phyloP scores from a whole-genome alignment of 768 basidiomycete species.

The Chalciporus chontae region DNA sequence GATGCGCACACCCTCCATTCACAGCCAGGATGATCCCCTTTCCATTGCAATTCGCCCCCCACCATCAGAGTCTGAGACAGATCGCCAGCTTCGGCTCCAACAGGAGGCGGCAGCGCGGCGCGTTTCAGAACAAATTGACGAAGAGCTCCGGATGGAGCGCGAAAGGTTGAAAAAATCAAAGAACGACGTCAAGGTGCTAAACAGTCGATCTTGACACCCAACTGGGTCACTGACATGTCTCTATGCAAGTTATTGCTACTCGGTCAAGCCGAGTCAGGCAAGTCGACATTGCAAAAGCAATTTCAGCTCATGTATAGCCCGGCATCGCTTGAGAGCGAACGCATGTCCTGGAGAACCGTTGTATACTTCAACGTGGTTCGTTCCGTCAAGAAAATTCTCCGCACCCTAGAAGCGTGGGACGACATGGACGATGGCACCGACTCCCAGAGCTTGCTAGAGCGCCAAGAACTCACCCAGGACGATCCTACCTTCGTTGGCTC shows the following conservation, averaged over 20 bases:
- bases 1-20: constrained; percentile 69
- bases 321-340: constrained; percentile 63
- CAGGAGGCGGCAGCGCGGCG: constrained; percentile 72
- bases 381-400: constrained; percentile 66
- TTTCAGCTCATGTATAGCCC: constrained; percentile 82
- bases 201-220: neutral
- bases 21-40: constrained; percentile 76
- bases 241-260: constrained; percentile 58
- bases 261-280: constrained; percentile 77
- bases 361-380: constrained; percentile 76
- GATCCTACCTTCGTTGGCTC: constrained; percentile 16
- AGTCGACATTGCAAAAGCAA: constrained; percentile 74
- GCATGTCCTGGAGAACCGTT: constrained; percentile 67
- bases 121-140: constrained; percentile 79
- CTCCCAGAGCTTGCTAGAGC: constrained; percentile 31
- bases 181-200: constrained; percentile 68
- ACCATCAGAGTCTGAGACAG: constrained; percentile 57
- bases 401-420: constrained; percentile 59
- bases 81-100: constrained; percentile 58
- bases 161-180: constrained; percentile 61
- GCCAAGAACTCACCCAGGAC: constrained; percentile 30
- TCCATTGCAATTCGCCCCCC: constrained; percentile 64
- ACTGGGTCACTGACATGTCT: constrained; percentile 20
- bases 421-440: constrained; percentile 54
- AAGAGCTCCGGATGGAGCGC: constrained; percentile 67